Percentiles rank a stretch among this genome's conserved stretches.
Evolutionary conservation across 2,329 filamentous ascomycete genomes (phyloP).

Genomic region (Colletotrichum musicola): DNA sequence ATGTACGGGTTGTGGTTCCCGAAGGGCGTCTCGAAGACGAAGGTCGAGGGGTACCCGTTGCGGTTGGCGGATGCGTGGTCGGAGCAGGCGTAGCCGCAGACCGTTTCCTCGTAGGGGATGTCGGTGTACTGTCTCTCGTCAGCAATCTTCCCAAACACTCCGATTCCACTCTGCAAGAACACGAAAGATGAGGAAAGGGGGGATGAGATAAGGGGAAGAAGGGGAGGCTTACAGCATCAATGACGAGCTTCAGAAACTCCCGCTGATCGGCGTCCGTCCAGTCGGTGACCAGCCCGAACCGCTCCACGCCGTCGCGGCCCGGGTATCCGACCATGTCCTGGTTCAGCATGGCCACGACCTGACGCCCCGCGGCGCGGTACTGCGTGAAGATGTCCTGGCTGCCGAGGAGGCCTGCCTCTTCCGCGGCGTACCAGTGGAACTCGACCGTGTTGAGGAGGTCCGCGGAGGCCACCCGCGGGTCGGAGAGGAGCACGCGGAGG

Average conservation of each 20-base stretch:
- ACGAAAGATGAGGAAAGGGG: too few relatives aligned
- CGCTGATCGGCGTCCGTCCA: slow-evolving; percentile 52
- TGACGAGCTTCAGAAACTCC: slow-evolving; percentile 53
- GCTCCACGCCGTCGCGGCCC: slow-evolving; percentile 45
- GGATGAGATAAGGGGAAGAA: too few relatives aligned
- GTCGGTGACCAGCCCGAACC: slow-evolving; percentile 56
- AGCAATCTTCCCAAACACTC: too few relatives aligned
- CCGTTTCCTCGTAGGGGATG: slow-evolving; percentile 59
- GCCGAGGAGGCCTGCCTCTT: slow-evolving; percentile 83
- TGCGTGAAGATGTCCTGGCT: slow-evolving; percentile 66
- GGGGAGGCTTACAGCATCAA: slow-evolving; percentile 41
- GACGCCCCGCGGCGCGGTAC: slow-evolving; percentile 48
- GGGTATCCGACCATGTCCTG: slow-evolving; percentile 60
- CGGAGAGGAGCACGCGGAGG: slow-evolving; percentile 76
- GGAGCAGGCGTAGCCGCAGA: slow-evolving; percentile 72
- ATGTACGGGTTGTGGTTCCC: slow-evolving; percentile 76
- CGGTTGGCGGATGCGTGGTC: slow-evolving; percentile 77
- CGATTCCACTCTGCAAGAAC: too few relatives aligned
- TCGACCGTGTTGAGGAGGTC: slow-evolving; percentile 80
- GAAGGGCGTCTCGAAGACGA: slow-evolving; percentile 73
- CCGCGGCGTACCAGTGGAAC: slow-evolving; percentile 89
- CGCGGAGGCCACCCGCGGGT: slow-evolving; percentile 71
- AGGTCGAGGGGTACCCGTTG: slow-evolving; percentile 74
- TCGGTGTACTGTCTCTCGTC: slow-evolving; percentile 46
- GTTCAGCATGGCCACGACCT: slow-evolving; percentile 58